Percentiles rank a stretch among this genome's conserved stretches.
Evolutionary conservation across 2,329 filamentous ascomycete genomes (phyloP).

Genomic region (Penicillium verrucosum): DNA sequence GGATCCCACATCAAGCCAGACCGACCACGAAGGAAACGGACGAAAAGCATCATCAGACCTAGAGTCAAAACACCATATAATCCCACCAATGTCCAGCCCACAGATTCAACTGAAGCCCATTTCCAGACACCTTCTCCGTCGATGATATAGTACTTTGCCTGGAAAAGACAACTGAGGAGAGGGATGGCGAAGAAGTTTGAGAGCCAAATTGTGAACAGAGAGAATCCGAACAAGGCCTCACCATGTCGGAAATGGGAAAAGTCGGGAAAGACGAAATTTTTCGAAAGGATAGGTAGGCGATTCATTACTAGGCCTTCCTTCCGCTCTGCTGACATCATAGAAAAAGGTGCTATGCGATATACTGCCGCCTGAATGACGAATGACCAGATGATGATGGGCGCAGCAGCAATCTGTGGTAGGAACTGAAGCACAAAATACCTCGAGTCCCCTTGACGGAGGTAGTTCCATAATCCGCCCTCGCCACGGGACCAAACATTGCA

Average conservation of each 20-base stretch:
- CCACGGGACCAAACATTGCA: slow-evolving; percentile 65
- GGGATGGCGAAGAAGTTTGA: slow-evolving; percentile 72
- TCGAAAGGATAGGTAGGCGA: slow-evolving; percentile 57
- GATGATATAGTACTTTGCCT: slow-evolving; percentile 60
- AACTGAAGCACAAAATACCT: slow-evolving; percentile 86
- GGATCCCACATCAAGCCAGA: slow-evolving; percentile 86
- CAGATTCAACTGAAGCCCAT: slow-evolving; percentile 74
- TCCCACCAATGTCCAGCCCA: slow-evolving; percentile 73
- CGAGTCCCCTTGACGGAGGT: slow-evolving; percentile 65
- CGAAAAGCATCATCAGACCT: slow-evolving; percentile 56
- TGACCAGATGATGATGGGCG: slow-evolving; percentile 69
- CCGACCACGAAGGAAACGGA: slow-evolving; percentile 62
- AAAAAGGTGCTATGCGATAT: slow-evolving; percentile 74
- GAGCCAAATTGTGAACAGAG: slow-evolving; percentile 70
- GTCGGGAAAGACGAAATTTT: slow-evolving; percentile 65
- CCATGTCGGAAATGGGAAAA: slow-evolving; percentile 66
- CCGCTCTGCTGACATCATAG: slow-evolving; percentile 66
- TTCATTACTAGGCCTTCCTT: slow-evolving; percentile 62
- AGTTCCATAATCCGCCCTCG: slow-evolving; percentile 65
- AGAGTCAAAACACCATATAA: slow-evolving; percentile 67
- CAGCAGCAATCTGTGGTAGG: slow-evolving; percentile 73
- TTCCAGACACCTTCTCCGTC: slow-evolving; percentile 61
- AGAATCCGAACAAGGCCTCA: slow-evolving; percentile 63
- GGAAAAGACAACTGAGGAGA: slow-evolving; percentile 73
- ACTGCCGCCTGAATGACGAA: slow-evolving; percentile 71